phyloP scores from a whole-genome alignment of 192 early-diverging fungal species.

The Coemansia sp. region DNA sequence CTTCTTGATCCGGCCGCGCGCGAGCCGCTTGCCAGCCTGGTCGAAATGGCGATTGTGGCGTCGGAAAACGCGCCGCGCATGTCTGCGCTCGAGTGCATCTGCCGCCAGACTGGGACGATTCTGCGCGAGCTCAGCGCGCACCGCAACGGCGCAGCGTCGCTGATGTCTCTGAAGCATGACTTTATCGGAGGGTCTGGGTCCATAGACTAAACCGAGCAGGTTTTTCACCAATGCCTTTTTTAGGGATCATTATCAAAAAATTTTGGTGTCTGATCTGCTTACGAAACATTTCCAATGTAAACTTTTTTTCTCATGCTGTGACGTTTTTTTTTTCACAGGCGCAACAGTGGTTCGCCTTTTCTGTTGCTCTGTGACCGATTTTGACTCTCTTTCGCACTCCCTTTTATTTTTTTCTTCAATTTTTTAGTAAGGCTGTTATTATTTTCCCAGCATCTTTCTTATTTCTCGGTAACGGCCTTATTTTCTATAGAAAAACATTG shows the following conservation, averaged over 20 bases:
- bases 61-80: constrained; percentile 59
- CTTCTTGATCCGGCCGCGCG: constrained; percentile 59
- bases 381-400: not conserved
- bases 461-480: not conserved
- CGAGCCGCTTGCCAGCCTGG: constrained; percentile 60
- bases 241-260: not conserved
- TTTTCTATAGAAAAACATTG: not conserved
- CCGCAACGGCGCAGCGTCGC: constrained; percentile 43
- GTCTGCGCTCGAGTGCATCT: constrained; percentile 60
- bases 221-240: not conserved
- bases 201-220: not conserved
- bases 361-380: not conserved
- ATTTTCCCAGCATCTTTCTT: too few species aligned
- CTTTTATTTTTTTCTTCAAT: not conserved
- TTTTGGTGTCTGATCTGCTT: too few species aligned
- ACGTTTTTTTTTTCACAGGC: not conserved
- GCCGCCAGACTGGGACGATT: constrained; percentile 34
- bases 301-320: not conserved
- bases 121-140: constrained; percentile 42
- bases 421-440: not conserved
- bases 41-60: constrained; percentile 70
- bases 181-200: constrained; percentile 17
- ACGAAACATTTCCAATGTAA: not conserved
- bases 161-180: constrained; percentile 50
- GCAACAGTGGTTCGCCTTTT: too few species aligned